Percentiles rank a stretch among this genome's conserved stretches.
phyloP scores from a whole-genome alignment of 257 asterid species.

The Jasminum sambac region DNA sequence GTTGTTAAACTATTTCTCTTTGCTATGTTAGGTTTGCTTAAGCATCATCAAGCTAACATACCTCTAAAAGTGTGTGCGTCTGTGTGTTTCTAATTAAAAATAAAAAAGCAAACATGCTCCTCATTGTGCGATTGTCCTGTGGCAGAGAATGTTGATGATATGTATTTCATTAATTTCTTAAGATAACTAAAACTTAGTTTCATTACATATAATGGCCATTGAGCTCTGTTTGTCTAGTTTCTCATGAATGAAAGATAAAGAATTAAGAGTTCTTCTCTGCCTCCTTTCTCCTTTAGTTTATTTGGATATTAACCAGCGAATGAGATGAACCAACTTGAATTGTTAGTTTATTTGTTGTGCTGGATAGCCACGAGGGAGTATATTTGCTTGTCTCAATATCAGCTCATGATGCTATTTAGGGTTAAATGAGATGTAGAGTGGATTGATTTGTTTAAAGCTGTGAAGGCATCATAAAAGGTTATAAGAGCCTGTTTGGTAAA shows the following conservation, averaged over 20 bases:
- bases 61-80: too few species aligned
- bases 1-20: neutral
- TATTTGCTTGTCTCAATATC: neutral
- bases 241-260: neutral
- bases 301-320: neutral
- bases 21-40: neutral
- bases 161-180: neutral
- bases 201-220: neutral
- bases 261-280: neutral
- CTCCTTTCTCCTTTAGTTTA: neutral
- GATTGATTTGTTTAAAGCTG: neutral
- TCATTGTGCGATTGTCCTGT: conserved; percentile 1
- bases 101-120: too few species aligned
- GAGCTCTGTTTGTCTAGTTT: conserved; percentile 20
- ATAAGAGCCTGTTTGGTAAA: neutral
- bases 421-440: conserved; percentile 10
- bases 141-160: neutral
- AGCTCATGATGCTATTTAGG: neutral
- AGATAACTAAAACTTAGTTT: neutral
- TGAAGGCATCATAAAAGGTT: neutral
- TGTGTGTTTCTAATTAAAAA: too few species aligned
- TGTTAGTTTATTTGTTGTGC: neutral
- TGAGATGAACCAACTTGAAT: conserved; percentile 4
- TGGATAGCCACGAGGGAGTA: neutral
- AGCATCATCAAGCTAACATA: too few species aligned